Evolutionary conservation across 2,329 filamentous ascomycete genomes (phyloP), one percentile per base, ranked within the genome.

Genomic region (Iodosphaeria phyllophila): DNA sequence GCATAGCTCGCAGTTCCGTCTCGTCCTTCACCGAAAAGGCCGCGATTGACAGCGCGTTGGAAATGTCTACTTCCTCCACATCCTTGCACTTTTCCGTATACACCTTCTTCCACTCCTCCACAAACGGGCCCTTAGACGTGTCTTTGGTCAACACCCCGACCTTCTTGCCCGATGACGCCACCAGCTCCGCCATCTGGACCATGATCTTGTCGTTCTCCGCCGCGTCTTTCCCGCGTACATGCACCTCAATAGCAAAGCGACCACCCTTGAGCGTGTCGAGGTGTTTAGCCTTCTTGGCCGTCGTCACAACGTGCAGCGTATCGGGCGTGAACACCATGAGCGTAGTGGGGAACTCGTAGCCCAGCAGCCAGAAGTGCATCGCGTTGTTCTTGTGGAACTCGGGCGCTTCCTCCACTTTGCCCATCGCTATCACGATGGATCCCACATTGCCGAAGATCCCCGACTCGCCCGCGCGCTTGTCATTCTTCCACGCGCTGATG

Each of bases 351-450:
- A 98, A 98, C 50, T 98, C 89, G 60, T 98, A 98, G 41, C 89
- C 89, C 33, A 98, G 68, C 28, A 98, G 64, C 91, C 91, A 98
- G 53, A 95, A 92, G 84, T 93, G 89, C 52, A 93, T 75, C 13
- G 89, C 83, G 50, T 92, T 92, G 44, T 84, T 92, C 62, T 98
- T 98, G 53, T 86, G 73, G 42, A 92, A 92, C 41, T 75, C 74
- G 34, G 74, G 75, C 20, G 69, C 65, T 43, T 93, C 84, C 43
- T 89, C 82, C 34, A 83, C 83, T 60, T 93, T 98, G 51, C 89
- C 89, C 67, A 93, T 89, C 47, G 91, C 64, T 31, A 93, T 67
- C 40, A 89, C 59, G 41, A 98, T 79, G 31, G 86, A 92, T 35
- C 74, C 72, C 36, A 71, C 84, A 44, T 84, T 86, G 38, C 69